Evolutionary conservation across 768 basidiomycete genomes (phyloP).

Genomic region (Auriculariales sp.): DNA sequence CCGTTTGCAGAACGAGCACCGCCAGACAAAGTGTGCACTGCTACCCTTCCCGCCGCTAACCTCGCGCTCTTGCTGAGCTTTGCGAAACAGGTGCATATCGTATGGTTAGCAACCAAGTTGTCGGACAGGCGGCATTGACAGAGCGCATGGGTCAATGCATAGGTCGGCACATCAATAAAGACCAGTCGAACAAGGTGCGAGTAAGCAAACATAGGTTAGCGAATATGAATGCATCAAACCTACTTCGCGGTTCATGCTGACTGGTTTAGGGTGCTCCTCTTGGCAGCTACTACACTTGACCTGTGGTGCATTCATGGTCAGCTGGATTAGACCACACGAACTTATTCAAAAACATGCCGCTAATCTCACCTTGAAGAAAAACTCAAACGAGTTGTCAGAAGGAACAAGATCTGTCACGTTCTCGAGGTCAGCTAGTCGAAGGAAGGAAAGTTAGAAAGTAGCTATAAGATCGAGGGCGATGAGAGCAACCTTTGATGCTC

Average conservation of each 20-base stretch:
- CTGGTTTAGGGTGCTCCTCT: conserved; percentile 57
- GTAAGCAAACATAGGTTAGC: background rate
- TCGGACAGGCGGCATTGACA: background rate
- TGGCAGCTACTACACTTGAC: conserved; percentile 72
- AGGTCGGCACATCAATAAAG: too few relatives aligned
- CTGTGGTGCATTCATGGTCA: conserved; percentile 18
- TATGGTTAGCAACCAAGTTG: conserved; percentile 1
- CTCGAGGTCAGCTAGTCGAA: conserved; percentile 70
- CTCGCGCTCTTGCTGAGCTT: conserved; percentile 45
- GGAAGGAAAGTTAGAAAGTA: too few relatives aligned
- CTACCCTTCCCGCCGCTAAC: conserved; percentile 52
- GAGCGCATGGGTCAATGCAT: too few relatives aligned
- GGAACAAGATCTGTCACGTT: conserved; percentile 60
- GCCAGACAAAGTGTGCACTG: conserved; percentile 73
- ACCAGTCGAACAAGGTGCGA: too few relatives aligned
- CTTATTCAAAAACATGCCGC: conserved; percentile 3
- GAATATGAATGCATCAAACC: conserved; percentile 1
- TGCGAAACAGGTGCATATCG: background rate
- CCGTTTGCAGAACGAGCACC: conserved; percentile 49
- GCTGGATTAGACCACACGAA: background rate
- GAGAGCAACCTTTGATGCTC: too few relatives aligned
- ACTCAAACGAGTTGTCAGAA: conserved; percentile 55
- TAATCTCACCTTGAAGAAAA: conserved; percentile 54
- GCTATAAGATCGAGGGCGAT: too few relatives aligned
- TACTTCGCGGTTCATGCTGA: conserved; percentile 60